Conservation (phyloP, 805 yeast species). For the Candida argentea region DNA sequence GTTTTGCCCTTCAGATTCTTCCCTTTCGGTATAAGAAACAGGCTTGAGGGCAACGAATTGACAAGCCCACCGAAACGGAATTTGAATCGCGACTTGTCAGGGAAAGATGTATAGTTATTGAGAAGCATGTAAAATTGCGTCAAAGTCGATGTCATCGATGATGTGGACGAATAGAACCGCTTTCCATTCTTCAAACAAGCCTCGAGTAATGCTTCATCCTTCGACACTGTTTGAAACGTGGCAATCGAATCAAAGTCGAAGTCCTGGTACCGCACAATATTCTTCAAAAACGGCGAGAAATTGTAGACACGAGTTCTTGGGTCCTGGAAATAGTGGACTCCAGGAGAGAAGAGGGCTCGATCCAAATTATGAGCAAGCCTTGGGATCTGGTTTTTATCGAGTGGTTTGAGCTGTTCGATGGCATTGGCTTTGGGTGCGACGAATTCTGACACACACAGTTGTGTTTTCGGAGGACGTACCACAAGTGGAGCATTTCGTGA, state of each 20-base stretch:
- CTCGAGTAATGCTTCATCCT: constrained; percentile 43
- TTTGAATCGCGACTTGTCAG: constrained; percentile 1
- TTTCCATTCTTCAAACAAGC: constrained; percentile 31
- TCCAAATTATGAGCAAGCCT: constrained; percentile 55
- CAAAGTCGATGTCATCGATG: constrained; percentile 73
- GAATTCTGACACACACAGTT: too few species aligned
- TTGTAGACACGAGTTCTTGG: constrained; percentile 67
- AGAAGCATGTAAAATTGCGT: constrained; percentile 66
- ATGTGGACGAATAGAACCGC: constrained; percentile 68
- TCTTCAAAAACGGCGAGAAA: constrained; percentile 49
- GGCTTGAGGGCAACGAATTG: constrained; percentile 32
- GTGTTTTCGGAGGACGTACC: too few species aligned
- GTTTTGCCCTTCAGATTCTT: constrained; percentile 12
- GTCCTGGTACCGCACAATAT: constrained; percentile 53
- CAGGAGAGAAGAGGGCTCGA: constrained; percentile 65
- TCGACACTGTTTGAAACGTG: constrained; percentile 55
- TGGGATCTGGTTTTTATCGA: constrained; percentile 34
- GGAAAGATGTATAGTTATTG: constrained; percentile 32
- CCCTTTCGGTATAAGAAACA: constrained; percentile 44
- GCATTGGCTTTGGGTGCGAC: too few species aligned
- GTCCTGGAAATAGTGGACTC: constrained; percentile 73
- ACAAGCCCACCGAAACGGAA: constrained; percentile 4
- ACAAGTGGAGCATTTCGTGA: too few species aligned
- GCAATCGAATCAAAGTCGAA: constrained; percentile 52
- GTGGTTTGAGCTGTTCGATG: constrained; percentile 10